phyloP scores from a whole-genome alignment of 208 protist genomes.

The Leishmania major region DNA sequence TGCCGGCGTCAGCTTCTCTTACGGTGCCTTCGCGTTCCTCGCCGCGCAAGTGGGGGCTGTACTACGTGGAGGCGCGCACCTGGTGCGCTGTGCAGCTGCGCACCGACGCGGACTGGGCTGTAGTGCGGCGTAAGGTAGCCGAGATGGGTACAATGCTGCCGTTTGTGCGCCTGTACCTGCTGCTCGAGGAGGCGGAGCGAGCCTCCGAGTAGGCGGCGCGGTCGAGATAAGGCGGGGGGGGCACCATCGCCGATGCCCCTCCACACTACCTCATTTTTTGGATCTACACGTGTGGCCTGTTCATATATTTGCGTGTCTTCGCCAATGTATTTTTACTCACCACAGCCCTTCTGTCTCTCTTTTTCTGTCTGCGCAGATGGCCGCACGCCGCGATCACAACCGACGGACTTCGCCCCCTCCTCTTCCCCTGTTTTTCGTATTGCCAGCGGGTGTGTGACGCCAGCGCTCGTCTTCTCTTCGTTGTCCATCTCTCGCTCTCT shows the following conservation, averaged over 20 bases:
- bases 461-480: not conserved
- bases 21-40: not conserved
- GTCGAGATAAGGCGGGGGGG: not conserved
- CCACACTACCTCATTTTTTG: not conserved
- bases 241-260: not conserved
- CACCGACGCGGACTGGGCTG: constrained; percentile 47
- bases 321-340: not conserved
- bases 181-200: constrained; percentile 28
- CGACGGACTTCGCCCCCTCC: not conserved
- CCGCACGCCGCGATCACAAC: not conserved
- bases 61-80: constrained; percentile 23
- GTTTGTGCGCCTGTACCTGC: constrained; percentile 57
- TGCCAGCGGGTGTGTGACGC: not conserved
- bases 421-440: not conserved
- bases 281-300: not conserved
- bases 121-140: constrained; percentile 29
- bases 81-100: constrained; percentile 30
- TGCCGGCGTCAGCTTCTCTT: not conserved
- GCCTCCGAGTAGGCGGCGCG: not conserved
- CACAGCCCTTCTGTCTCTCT: not conserved
- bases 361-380: not conserved
- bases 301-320: not conserved
- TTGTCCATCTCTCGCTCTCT: no score
- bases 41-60: constrained; percentile 18
- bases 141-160: constrained; percentile 30